Evolutionary conservation across 2,329 filamentous ascomycete genomes (phyloP), one percentile per base, ranked within the genome.

Genomic region (Talaromyces rugulosus): DNA sequence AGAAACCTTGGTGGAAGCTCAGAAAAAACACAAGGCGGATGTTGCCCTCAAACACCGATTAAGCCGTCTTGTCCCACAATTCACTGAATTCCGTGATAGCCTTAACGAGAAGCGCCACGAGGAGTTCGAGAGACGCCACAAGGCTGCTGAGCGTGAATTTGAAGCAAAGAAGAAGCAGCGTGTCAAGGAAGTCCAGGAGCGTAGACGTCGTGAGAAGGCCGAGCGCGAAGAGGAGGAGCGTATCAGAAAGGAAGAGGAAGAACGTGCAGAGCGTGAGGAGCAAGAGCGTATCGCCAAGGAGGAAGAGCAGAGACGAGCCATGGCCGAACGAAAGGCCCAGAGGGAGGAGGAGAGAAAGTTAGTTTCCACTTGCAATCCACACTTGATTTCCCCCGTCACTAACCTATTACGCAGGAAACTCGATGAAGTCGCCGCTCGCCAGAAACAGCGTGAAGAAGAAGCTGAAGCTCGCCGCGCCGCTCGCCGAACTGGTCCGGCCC

Each of bases 21-120:
- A 96, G 81, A 81, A 85, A 69, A 97, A 96, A 82, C 95, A 98
- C 83, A 91, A 89, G 78, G 91, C 93, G 74, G 92, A 91, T 65
- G 89, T 99, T 59, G 90, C 92, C 69, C 86, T 99, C 69, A 98
- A 98, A 86, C 89, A 96, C 78, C 90, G 95, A 74, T 87, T 99
- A 58, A 89, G 85, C 72, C 87, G 93, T 65, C 85, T 99, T 60
- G 89, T 98, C 66, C 85, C 88, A n/a, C 78, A 83, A 59, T 99
- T 96, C 79, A 92, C 95, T 75, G 80, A 81, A 9, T 98, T 96
- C 85, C 88, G 90, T 72, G 83, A 88, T 67, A 87, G 88, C 55
- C 87, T 99, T 59, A 90, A 91, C 65, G 89, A 95, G 77, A 89
- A 92, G 73, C 91, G 94, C 69, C 91, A 92, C 73, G 90, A 96